Evolutionary conservation across 306 rosid genomes (phyloP), one percentile per base, ranked within the genome.

Genomic region (Trifolium fragiferum): DNA sequence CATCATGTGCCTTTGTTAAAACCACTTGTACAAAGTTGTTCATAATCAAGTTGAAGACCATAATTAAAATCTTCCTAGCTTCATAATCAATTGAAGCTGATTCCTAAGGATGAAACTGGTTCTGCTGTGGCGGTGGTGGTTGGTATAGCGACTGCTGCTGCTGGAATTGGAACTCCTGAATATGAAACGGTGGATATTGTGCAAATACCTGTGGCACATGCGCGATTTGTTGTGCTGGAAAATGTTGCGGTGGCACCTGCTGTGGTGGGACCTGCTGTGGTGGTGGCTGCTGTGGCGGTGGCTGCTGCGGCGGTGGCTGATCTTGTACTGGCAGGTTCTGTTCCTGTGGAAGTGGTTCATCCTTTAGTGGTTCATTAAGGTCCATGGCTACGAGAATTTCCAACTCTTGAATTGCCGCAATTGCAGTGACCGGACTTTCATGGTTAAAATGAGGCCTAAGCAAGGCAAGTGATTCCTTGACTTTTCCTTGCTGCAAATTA

Each of bases 351-450:
- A 74, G 80, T 13, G 80, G 32, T 71, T 88, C 89, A 27, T 87
- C 89, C 66, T 19, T 76, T 13, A 85, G 66, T 2, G 93, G 93
- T 23, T 84, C 92, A 30, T 54, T 76, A 18, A 87, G 69, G 74
- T 90, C 96, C 91, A 90, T 63, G 33, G 87, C 60, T 23, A 85
- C 90, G 1, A 92, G 89, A 30, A 27, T 84, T 78, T 90, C 98
- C 62, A 92, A 61, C 43, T 92, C 98, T 76, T 86, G 87, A 68
- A 92, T 81, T 16, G 94, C 96, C 0, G 89, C 89, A 50, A 86
- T 49, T 10, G 87, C 86, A 37, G 70, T 62, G 65, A 67, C 78
- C 1, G 90, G 83, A 73, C 94, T 87, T 78, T 86, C 94, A 47
- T 81, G 84, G 27, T 82, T 83, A 10, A 92, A 78, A 41, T 84